Conservation (phyloP, 768 basidiomycete genomes). For the Termitomyces sp. region DNA sequence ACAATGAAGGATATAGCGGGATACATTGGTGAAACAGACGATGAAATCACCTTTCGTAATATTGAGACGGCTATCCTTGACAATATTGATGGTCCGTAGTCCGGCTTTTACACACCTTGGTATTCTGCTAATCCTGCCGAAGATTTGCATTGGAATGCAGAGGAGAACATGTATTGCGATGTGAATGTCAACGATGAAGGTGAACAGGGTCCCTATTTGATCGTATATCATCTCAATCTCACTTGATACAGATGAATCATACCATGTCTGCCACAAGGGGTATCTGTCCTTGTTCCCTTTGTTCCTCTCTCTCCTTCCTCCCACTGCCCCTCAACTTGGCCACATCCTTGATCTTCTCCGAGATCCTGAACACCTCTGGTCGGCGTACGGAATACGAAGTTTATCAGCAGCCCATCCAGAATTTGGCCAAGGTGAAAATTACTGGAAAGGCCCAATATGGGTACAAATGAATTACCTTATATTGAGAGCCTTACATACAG, state of each 20-base stretch:
- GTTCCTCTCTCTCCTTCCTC: constrained; percentile 74
- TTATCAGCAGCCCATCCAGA: constrained; percentile 85
- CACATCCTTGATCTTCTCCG: constrained; percentile 76
- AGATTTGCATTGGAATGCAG: constrained; percentile 95
- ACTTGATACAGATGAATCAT: constrained; percentile 71
- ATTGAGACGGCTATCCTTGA: constrained; percentile 78
- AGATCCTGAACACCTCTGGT: constrained; percentile 89
- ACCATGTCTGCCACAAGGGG: constrained; percentile 87
- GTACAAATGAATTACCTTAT: constrained; percentile 96
- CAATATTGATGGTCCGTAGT: constrained; percentile 74
- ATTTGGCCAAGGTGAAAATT: constrained; percentile 92
- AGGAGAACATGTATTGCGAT: constrained; percentile 92
- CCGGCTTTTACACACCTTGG: background rate
- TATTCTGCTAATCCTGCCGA: background rate
- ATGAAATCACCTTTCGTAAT: constrained; percentile 68
- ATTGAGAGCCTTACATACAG: constrained; percentile 75
- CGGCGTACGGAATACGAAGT: constrained; percentile 84
- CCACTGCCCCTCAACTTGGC: constrained; percentile 76
- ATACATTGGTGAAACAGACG: constrained; percentile 84
- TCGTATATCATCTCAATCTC: background rate
- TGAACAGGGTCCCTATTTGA: constrained; percentile 23
- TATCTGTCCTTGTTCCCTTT: constrained; percentile 96
- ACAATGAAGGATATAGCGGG: constrained; percentile 91
- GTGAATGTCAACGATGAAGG: constrained; percentile 82
- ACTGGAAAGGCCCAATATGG: constrained; percentile 98